These are phyloP conservation scores for Polychaeton citri DNA, from an alignment of 2,329 filamentous ascomycete species.

Conservation along the genomic window DNA sequence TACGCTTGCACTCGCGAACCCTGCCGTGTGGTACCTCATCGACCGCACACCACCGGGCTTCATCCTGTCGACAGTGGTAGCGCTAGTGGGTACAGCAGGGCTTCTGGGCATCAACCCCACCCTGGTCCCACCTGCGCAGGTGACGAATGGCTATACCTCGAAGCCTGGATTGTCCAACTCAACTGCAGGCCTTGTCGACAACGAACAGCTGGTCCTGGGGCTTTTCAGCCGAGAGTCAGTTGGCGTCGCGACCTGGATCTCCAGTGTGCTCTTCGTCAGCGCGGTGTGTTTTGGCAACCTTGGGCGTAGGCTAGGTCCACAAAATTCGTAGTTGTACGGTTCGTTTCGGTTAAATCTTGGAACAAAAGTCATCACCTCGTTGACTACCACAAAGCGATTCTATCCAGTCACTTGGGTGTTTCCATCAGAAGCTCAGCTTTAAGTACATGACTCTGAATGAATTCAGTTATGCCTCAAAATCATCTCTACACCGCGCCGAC, in stretches of 20 bases:
- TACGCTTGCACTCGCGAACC: slow-evolving; percentile 80
- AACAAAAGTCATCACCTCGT: too few relatives aligned
- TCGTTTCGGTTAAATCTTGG: too few relatives aligned
- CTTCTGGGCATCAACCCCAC: slow-evolving; percentile 65
- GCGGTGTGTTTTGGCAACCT: slow-evolving; percentile 95
- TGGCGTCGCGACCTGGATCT: slow-evolving; percentile 72
- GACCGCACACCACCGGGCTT: slow-evolving; percentile 81
- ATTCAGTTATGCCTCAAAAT: too few relatives aligned
- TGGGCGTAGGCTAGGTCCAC: slow-evolving; percentile 58
- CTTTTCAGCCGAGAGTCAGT: slow-evolving; percentile 50
- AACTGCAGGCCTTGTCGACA: slow-evolving; percentile 5
- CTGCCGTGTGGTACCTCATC: slow-evolving; percentile 89
- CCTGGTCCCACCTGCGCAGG: slow-evolving; percentile 48
- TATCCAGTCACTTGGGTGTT: too few relatives aligned
- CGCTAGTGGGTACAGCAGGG: slow-evolving; percentile 58
- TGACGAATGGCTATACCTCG: slow-evolving; percentile 12
- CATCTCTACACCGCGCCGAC: too few relatives aligned
- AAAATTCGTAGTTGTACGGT: neutral
- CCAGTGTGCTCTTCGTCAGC: slow-evolving; percentile 88
- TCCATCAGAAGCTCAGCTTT: too few relatives aligned
- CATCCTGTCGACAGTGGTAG: slow-evolving; percentile 61
- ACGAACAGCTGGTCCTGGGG: slow-evolving; percentile 24
- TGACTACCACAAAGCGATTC: too few relatives aligned
- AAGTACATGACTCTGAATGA: too few relatives aligned
- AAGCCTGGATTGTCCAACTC: slow-evolving; percentile 6